Evolutionary conservation across 2,329 filamentous ascomycete species (phyloP).

Genomic region (Cadophora luteo-olivacea): DNA sequence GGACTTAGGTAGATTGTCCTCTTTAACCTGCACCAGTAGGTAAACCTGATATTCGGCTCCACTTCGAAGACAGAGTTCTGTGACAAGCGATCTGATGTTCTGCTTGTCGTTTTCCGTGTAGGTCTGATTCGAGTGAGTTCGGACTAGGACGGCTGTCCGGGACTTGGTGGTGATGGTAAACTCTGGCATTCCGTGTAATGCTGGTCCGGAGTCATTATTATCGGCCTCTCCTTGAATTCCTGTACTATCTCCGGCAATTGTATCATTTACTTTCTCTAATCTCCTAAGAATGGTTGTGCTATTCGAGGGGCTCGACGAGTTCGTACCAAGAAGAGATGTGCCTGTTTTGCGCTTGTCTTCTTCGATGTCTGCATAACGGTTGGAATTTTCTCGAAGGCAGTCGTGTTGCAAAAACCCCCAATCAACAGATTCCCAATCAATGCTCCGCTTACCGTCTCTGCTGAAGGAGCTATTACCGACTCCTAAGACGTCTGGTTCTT

Average conservation of each 20-base stretch:
- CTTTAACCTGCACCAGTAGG: slow-evolving; percentile 80
- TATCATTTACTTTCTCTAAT: slow-evolving; percentile 15
- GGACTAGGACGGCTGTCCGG: slow-evolving; percentile 76
- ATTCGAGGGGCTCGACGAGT: slow-evolving; percentile 6
- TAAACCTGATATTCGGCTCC: slow-evolving; percentile 85
- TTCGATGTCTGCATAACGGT: slow-evolving; percentile 56
- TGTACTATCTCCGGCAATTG: neutral
- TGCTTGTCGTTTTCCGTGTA: slow-evolving; percentile 83
- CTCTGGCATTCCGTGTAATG: slow-evolving; percentile 20
- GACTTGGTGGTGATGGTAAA: slow-evolving; percentile 28
- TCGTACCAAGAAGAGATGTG: slow-evolving; percentile 10
- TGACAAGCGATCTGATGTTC: slow-evolving; percentile 78
- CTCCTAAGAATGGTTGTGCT: slow-evolving; percentile 17
- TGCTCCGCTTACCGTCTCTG: slow-evolving; percentile 36
- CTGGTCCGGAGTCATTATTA: slow-evolving; percentile 14
- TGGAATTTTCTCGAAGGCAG: slow-evolving; percentile 70
- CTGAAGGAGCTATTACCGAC: neutral
- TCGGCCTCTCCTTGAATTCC: neutral
- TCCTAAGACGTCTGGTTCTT: slow-evolving; percentile 36
- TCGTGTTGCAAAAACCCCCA: slow-evolving; percentile 75
- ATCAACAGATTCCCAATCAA: slow-evolving; percentile 68
- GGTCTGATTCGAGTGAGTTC: slow-evolving; percentile 75
- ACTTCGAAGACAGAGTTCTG: slow-evolving; percentile 75
- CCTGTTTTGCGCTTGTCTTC: slow-evolving; percentile 5
- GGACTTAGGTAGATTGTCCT: slow-evolving; percentile 63